Evolutionary conservation across 257 asterid genomes (phyloP).

Genomic region (Fraxinus quadrangulata): DNA sequence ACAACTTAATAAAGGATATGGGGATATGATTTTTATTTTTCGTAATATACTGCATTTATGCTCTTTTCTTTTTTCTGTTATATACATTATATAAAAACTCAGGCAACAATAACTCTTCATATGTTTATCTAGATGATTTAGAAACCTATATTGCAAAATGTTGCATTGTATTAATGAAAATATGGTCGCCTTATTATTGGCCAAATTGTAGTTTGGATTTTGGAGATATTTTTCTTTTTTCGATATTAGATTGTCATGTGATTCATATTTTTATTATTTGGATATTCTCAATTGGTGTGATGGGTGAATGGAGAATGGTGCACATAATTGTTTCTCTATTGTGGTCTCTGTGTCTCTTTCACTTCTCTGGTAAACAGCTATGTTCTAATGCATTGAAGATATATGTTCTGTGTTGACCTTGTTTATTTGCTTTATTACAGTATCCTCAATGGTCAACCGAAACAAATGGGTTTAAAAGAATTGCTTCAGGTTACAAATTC

Average conservation of each 20-base stretch:
- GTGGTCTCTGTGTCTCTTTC: constrained; percentile 10
- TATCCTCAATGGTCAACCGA: constrained; percentile 94
- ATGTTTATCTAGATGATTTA: neutral
- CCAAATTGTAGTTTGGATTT: neutral
- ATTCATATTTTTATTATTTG: neutral
- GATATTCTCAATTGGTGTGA: constrained; percentile 3
- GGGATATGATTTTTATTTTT: neutral
- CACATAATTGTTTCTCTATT: constrained; percentile 10
- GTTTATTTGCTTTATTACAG: constrained; percentile 43
- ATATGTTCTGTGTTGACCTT: neutral
- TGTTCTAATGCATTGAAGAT: constrained; percentile 8
- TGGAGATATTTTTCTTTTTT: constrained; percentile 1
- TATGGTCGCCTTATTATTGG: neutral
- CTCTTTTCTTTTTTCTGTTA: neutral
- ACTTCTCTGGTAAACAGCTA: constrained; percentile 1
- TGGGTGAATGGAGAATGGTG: constrained; percentile 1
- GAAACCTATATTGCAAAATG: neutral
- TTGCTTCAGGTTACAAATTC: constrained; percentile 76
- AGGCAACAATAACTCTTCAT: neutral
- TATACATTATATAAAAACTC: neutral
- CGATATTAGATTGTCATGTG: neutral
- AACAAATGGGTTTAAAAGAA: constrained; percentile 91
- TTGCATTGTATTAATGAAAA: neutral
- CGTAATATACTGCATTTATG: neutral
- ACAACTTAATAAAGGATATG: constrained; percentile 12